phyloP scores from a whole-genome alignment of 2,329 filamentous ascomycete genomes.

The Monosporascus sp. region DNA sequence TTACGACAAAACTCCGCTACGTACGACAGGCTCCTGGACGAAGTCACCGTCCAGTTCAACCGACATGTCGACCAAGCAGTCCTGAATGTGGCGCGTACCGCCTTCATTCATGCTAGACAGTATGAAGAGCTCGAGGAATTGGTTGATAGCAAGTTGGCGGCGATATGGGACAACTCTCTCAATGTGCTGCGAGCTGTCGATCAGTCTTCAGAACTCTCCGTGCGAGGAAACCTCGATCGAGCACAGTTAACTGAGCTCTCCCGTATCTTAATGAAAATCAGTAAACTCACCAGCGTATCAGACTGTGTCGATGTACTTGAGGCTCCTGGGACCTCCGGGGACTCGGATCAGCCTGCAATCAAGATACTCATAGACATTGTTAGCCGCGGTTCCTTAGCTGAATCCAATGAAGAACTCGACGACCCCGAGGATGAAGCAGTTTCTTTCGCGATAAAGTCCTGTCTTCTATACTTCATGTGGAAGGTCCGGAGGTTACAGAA shows the following conservation, averaged over 20 bases:
- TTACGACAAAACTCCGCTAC: conserved; percentile 78
- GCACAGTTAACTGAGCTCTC: conserved; percentile 64
- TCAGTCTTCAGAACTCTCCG: conserved; percentile 65
- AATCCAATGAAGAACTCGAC: conserved; percentile 65
- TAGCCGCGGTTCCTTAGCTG: conserved; percentile 65
- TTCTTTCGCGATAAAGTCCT: conserved; percentile 66
- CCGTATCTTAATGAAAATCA: conserved; percentile 71
- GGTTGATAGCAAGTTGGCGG: conserved; percentile 71
- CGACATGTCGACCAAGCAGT: conserved; percentile 86
- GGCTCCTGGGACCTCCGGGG: conserved; percentile 42
- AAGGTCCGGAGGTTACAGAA: conserved; percentile 61
- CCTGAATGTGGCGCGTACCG: conserved; percentile 74
- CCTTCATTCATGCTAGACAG: conserved; percentile 77
- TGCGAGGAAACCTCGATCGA: conserved; percentile 62
- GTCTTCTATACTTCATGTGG: conserved; percentile 95
- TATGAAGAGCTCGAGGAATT: conserved; percentile 87
- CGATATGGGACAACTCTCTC: conserved; percentile 80
- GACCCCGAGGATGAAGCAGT: conserved; percentile 76
- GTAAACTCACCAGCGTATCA: conserved; percentile 72
- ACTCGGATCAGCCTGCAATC: conserved; percentile 50
- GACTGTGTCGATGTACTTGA: conserved; percentile 76
- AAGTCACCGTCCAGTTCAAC: conserved; percentile 89
- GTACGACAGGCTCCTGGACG: conserved; percentile 77
- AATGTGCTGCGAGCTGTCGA: conserved; percentile 68
- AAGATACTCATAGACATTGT: conserved; percentile 69